Base-by-base conservation (phyloP, 768 basidiomycete genomes). In the Coprinellus aureogranulatus region DNA sequence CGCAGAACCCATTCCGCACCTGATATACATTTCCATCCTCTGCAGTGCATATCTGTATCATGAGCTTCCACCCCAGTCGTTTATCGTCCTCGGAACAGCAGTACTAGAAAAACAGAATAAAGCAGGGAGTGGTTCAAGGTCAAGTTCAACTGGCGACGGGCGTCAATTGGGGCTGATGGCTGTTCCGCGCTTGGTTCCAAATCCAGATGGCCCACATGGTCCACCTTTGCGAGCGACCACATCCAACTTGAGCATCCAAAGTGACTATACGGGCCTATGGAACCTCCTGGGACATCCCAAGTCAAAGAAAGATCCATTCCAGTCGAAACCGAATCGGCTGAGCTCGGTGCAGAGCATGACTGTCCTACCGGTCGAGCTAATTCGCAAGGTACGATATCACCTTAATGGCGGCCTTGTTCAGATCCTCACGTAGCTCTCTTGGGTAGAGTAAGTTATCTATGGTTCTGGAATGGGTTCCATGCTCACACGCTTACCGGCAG, bases 41-140 rank as follows among this genome's bases (percentile, higher is more conserved):
- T 40, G 84, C 85, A 61, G 82, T 78, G 68, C 83, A 86, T 76
- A 86, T 81, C 64, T 80, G 81, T 60, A 86, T 78, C 85, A 86
- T 86, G 62, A 65, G 60, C 57, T 60, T 50, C 60, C 30, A 20
- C 41, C 39, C 20, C 47, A 26, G 22, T 27, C 30, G 26, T 4
- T 5, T 39, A 16, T 39, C 5, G 42, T 26, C 1, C 42, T 34
- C 40, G 8, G 8, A 44, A n/a, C n/a, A n/a, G 12, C 34, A 42
- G 20, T 30, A 10, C 26, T 11, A 42, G 11, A 47, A 31, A 40
- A 25, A 54, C 27, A 16, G 42, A 23, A 28, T 1, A 16, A 8
- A 25, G 27, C 22, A 47, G 42, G n/a, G 25, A 22, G 10, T 26
- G 41, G 42, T 28, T 47, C 16, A 27, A 27, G 25, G 26, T 18